Base-by-base conservation (phyloP, 2,329 filamentous ascomycete genomes). In the Aureobasidium sp. region DNA sequence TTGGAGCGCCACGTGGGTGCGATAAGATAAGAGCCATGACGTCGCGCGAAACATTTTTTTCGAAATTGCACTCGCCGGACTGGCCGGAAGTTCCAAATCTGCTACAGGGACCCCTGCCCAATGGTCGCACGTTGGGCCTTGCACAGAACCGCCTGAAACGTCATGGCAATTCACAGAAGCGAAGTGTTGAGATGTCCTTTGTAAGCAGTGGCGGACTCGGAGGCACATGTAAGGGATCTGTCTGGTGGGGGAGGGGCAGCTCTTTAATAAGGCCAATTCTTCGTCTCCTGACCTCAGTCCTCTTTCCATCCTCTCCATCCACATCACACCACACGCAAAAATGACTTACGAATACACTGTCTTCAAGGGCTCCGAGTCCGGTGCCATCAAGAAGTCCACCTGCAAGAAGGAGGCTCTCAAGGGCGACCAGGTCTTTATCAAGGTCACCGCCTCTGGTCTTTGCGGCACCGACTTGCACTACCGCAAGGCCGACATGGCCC, bases 391-490 rank as follows among this genome's bases (percentile, higher is more conserved):
- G 54, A 68, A 80, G 64, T 64, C 68, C 39, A 71, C 70, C 44
- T 78, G 75, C 38, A 73, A 60, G 40, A 72, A 68, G 17, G 74
- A 71, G 55, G 70, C 76, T 14, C 65, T 80, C 37, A 62, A 61
- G 2, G 68, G 70, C 47, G 75, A 82, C 65, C 71, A 84, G 55
- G 81, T 86, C 48, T 73, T 83, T 24, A 64, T 87, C 62, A 76
- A 75, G 53, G 72, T 86, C 57, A 86, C 82, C 14, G 80, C 82
- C 55, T 84, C 81, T 2, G 84, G 84, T 25, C 71, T 86, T 48
- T 87, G 84, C 65, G 81, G 79, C 45, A 86, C 84, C 48, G 62
- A 74, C 60, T 65, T 70, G 55, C 72, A 74, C 65, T 73, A 70
- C 65, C 65, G 66, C 51, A 57, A 62, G 4, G 60, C 60, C 30